Evolutionary conservation across 2,329 filamentous ascomycete species (phyloP).

Genomic region (Phialophora verrucosa): DNA sequence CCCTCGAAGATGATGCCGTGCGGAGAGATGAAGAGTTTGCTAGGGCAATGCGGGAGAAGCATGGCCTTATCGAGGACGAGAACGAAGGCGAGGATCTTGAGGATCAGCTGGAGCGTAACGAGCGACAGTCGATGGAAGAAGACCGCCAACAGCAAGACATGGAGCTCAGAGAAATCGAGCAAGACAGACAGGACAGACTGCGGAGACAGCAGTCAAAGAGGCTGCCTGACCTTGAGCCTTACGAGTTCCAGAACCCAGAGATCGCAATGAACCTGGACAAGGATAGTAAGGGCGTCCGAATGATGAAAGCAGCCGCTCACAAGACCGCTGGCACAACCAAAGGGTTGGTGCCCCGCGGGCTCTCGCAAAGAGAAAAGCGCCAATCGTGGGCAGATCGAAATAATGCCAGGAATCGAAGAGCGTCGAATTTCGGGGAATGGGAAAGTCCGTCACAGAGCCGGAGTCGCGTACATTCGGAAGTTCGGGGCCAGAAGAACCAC

Average conservation of each 20-base stretch:
- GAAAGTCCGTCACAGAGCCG: slow-evolving; percentile 35
- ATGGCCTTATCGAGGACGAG: slow-evolving; percentile 66
- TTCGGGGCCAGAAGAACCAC: slow-evolving; percentile 12
- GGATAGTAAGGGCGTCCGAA: slow-evolving; percentile 34
- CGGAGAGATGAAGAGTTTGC: slow-evolving; percentile 89
- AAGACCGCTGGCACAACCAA: slow-evolving; percentile 35
- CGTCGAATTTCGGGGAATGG: slow-evolving; percentile 49
- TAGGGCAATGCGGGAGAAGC: slow-evolving; percentile 72
- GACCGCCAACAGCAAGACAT: slow-evolving; percentile 55
- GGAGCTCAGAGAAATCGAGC: slow-evolving; percentile 51
- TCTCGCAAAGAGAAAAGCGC: slow-evolving; percentile 25
- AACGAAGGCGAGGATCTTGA: slow-evolving; percentile 55
- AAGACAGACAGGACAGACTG: slow-evolving; percentile 36
- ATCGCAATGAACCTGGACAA: slow-evolving; percentile 37
- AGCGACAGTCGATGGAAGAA: slow-evolving; percentile 48
- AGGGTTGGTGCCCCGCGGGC: slow-evolving; percentile 27
- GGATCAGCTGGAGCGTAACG: slow-evolving; percentile 53
- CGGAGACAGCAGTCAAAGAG: slow-evolving; percentile 30
- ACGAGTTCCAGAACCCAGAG: slow-evolving; percentile 40
- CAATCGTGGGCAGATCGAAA: slow-evolving; percentile 50
- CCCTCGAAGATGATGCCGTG: slow-evolving; percentile 92
- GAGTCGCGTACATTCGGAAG: slow-evolving; percentile 16
- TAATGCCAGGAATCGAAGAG: slow-evolving; percentile 47
- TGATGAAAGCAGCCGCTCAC: slow-evolving; percentile 33
- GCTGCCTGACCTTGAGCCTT: slow-evolving; percentile 41